Conservation (phyloP, 2,329 filamentous ascomycete species). For the Helminthosporium solani region DNA sequence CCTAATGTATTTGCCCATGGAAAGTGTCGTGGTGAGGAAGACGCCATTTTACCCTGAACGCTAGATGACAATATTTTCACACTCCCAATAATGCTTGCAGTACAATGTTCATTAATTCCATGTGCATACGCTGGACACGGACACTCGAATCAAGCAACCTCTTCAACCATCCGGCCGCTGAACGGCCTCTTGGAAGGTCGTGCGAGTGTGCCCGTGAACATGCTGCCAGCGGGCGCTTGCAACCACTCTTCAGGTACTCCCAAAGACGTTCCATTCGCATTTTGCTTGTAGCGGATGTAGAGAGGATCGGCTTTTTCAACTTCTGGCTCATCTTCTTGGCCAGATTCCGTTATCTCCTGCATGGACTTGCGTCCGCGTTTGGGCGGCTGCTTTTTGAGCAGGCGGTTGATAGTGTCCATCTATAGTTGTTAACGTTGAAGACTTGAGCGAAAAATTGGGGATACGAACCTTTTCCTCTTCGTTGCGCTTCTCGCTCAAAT, state of each 20-base stretch:
- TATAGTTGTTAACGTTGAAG: constrained; percentile 39
- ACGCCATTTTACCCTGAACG: too few species aligned
- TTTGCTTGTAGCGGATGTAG: constrained; percentile 72
- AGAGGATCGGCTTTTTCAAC: constrained; percentile 58
- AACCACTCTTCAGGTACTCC: constrained; percentile 70
- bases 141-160: constrained; percentile 29
- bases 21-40: too few species aligned
- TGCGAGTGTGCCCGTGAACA: constrained; percentile 51
- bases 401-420: constrained; percentile 91
- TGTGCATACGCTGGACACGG: background rate
- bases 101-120: too few species aligned
- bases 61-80: too few species aligned
- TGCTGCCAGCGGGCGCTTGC: constrained; percentile 59
- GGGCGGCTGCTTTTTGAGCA: constrained; percentile 81
- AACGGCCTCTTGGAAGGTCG: constrained; percentile 26
- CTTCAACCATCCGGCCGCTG: constrained; percentile 39
- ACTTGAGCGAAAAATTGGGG: background rate
- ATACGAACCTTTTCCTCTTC: constrained; percentile 69
- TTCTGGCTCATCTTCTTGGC: constrained; percentile 48
- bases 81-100: too few species aligned
- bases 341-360: constrained; percentile 50
- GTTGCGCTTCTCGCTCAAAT: constrained; percentile 73
- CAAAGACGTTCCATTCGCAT: constrained; percentile 58
- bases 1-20: too few species aligned
- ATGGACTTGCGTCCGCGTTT: constrained; percentile 59